Percentiles rank a stretch among this genome's conserved stretches.
Evolutionary conservation across 176 grass and related monocot genomes (phyloP).

Genomic region (Musa beccarii): DNA sequence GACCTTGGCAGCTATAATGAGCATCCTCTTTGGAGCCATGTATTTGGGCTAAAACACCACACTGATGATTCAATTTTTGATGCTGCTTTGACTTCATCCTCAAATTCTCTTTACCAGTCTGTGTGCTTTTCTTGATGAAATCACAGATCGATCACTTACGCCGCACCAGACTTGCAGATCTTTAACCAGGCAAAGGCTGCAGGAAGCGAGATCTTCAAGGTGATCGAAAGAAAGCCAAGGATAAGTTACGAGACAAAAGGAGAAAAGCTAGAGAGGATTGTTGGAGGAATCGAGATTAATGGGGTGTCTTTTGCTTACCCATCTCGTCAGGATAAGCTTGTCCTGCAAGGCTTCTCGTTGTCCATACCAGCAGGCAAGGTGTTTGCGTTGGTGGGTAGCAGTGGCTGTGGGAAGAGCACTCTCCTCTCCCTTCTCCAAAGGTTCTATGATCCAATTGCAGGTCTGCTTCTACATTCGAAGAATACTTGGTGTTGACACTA

Average conservation of each 20-base stretch:
- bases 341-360: conserved; percentile 41
- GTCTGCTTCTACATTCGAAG: background rate
- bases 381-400: conserved; percentile 33
- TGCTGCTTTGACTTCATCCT: background rate
- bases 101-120: background rate
- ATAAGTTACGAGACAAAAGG: conserved; percentile 34
- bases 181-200: conserved; percentile 47
- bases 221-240: conserved; percentile 27
- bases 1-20: conserved; percentile 48
- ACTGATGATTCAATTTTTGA: background rate
- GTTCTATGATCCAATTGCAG: conserved; percentile 42
- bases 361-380: conserved; percentile 32
- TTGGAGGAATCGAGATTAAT: conserved; percentile 29
- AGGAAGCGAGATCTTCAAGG: conserved; percentile 36
- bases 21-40: conserved; percentile 58
- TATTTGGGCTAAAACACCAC: conserved; percentile 15
- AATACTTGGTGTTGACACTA: background rate
- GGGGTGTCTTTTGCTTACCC: conserved; percentile 38
- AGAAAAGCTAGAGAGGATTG: conserved; percentile 20
- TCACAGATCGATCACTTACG: conserved; percentile 57
- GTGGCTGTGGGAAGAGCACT: conserved; percentile 50
- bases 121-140: background rate
- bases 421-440: conserved; percentile 37
- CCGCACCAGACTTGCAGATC: conserved; percentile 53
- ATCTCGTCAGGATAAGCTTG: conserved; percentile 29